phyloP scores from a whole-genome alignment of 1,284 basidiomycete genomes.

The Apiotrichum gamsii region DNA sequence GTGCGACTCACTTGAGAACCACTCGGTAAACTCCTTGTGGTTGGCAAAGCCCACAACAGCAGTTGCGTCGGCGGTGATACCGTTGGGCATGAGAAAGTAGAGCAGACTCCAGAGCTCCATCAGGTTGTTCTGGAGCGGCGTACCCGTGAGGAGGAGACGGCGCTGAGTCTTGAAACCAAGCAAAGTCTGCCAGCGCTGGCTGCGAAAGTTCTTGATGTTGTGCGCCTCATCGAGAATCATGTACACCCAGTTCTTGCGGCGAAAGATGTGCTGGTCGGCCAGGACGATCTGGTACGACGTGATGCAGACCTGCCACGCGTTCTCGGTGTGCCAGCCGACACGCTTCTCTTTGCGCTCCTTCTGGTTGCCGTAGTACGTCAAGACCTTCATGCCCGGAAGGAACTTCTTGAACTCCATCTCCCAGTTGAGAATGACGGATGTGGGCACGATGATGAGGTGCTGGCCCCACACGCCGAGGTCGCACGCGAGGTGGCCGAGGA shows the following conservation, averaged over 20 bases:
- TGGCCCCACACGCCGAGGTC: conserved; percentile 95
- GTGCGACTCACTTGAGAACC: conserved; percentile 93
- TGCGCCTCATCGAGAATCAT: conserved; percentile 96
- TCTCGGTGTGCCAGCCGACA: conserved; percentile 87
- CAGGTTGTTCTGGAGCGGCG: conserved; percentile 90
- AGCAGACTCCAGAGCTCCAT: conserved; percentile 93
- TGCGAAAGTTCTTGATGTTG: conserved; percentile 98
- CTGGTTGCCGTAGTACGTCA: conserved; percentile 86
- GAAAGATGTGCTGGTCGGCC: conserved; percentile 88
- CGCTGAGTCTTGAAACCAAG: conserved; percentile 90
- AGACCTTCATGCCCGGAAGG: conserved; percentile 82
- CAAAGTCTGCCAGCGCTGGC: conserved; percentile 89
- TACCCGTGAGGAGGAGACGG: conserved; percentile 82
- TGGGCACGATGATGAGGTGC: conserved; percentile 91
- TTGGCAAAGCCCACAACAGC: conserved; percentile 78
- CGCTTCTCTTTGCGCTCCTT: conserved; percentile 90
- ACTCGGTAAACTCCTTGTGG: conserved; percentile 88
- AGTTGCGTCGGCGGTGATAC: conserved; percentile 47
- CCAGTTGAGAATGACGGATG: conserved; percentile 93
- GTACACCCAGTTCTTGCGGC: conserved; percentile 92
- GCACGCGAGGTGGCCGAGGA: conserved; percentile 88
- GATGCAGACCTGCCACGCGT: conserved; percentile 91
- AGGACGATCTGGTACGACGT: conserved; percentile 91
- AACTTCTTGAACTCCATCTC: conserved; percentile 99
- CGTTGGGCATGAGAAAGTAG: conserved; percentile 89